Conservation (phyloP, 805 yeast species). For the Candida wancherniae region DNA sequence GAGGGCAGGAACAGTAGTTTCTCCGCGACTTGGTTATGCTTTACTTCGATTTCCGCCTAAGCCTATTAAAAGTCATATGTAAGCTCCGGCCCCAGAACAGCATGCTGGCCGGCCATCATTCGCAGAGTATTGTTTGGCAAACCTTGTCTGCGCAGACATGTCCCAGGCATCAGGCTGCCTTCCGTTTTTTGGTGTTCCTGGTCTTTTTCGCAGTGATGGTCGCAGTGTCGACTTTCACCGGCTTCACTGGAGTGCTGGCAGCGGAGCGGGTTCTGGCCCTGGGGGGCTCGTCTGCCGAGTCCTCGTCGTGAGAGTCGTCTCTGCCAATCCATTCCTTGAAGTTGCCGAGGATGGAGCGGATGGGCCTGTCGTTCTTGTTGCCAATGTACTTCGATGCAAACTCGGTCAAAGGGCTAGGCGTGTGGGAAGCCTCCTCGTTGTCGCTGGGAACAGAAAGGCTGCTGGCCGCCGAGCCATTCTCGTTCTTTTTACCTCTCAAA, state of each 20-base stretch:
- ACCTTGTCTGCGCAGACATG: too few relatives aligned
- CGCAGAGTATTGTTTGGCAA: too few relatives aligned
- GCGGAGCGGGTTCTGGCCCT: slow-evolving; percentile 7
- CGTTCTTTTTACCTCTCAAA: slow-evolving; percentile 44
- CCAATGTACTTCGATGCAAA: slow-evolving; percentile 64
- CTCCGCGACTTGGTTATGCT: too few relatives aligned
- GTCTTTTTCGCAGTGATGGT: slow-evolving; percentile 1
- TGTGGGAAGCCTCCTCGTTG: slow-evolving; percentile 27
- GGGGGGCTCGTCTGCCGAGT: slow-evolving; percentile 22
- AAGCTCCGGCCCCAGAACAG: too few relatives aligned
- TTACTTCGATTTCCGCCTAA: too few relatives aligned
- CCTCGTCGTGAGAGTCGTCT: slow-evolving; percentile 30
- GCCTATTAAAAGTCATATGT: too few relatives aligned
- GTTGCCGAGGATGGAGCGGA: slow-evolving; percentile 33
- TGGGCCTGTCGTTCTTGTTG: slow-evolving; percentile 38
- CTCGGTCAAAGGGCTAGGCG: slow-evolving; percentile 56
- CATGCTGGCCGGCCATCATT: too few relatives aligned
- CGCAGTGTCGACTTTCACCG: not conserved
- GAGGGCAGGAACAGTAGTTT: too few relatives aligned
- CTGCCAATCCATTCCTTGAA: slow-evolving; percentile 38
- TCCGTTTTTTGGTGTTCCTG: slow-evolving; percentile 8
- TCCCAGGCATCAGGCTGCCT: too few relatives aligned
- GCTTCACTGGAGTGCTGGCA: slow-evolving; percentile 3
- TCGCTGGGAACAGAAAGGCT: slow-evolving; percentile 20
- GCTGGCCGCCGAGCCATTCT: slow-evolving; percentile 17